A percentile compares a stretch with the other conserved stretches of the same genome.
Evolutionary conservation across 768 basidiomycete genomes (phyloP).

Genomic region (Tylopilus sp.): DNA sequence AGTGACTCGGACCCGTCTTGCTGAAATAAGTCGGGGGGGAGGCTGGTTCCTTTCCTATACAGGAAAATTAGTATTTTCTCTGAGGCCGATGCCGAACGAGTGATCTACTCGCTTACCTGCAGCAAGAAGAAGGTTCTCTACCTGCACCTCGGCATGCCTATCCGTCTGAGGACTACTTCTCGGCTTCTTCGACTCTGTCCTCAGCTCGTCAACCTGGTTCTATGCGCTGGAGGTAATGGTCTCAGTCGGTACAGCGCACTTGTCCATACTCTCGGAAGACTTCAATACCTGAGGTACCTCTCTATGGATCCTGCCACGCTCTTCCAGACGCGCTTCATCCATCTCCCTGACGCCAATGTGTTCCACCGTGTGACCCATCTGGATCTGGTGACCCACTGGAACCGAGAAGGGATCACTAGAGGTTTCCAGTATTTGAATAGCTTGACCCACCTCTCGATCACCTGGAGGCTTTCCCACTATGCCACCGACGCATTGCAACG

Average conservation of each 20-base stretch:
- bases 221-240: not conserved
- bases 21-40: not conserved
- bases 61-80: not conserved
- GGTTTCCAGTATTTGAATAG: not conserved
- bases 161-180: not conserved
- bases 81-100: not conserved
- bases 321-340: not conserved
- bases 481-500: not conserved
- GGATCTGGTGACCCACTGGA: not conserved
- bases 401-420: not conserved
- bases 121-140: not conserved
- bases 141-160: not conserved
- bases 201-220: not conserved
- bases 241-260: not conserved
- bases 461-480: not conserved
- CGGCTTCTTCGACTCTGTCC: not conserved
- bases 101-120: not conserved
- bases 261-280: not conserved
- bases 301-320: not conserved
- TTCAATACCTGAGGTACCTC: not conserved
- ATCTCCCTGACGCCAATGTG: not conserved
- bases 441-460: not conserved
- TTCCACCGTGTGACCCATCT: not conserved
- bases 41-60: not conserved
- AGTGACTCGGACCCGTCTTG: too few species aligned